Evolutionary conservation across 495 filamentous ascomycete genomes (phyloP).

Genomic region (Cetradonia linearis): DNA sequence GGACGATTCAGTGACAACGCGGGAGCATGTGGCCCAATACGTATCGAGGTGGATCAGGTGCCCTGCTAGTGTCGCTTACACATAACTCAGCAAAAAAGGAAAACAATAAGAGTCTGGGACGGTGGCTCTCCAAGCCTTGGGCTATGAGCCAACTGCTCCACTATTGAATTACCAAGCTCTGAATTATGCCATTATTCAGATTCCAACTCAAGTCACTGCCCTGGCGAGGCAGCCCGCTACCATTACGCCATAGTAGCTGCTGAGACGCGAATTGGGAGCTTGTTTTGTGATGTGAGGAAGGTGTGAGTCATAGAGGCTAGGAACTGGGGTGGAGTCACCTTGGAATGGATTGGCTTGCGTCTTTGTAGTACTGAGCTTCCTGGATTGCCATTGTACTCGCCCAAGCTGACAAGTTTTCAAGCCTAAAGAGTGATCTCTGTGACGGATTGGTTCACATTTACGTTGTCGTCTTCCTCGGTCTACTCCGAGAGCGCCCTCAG

Average conservation of each 20-base stretch:
- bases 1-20: background rate
- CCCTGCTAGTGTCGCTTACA: background rate
- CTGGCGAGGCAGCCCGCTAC: background rate
- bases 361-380: background rate
- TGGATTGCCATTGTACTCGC: background rate
- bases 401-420: background rate
- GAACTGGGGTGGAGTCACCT: background rate
- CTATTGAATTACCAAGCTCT: background rate
- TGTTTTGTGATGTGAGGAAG: background rate
- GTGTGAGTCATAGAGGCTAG: background rate
- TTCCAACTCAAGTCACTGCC: background rate
- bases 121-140: background rate
- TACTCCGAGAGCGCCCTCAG: background rate
- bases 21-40: too few relatives aligned
- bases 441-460: background rate
- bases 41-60: too few relatives aligned
- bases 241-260: background rate
- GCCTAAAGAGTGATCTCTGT: background rate
- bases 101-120: background rate
- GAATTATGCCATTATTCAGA: background rate
- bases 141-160: background rate
- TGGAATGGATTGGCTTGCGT: background rate
- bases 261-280: background rate
- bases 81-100: background rate
- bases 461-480: background rate